Base-by-base conservation (phyloP, 116 monocot genomes). In the Trichopus zeylanicus region DNA sequence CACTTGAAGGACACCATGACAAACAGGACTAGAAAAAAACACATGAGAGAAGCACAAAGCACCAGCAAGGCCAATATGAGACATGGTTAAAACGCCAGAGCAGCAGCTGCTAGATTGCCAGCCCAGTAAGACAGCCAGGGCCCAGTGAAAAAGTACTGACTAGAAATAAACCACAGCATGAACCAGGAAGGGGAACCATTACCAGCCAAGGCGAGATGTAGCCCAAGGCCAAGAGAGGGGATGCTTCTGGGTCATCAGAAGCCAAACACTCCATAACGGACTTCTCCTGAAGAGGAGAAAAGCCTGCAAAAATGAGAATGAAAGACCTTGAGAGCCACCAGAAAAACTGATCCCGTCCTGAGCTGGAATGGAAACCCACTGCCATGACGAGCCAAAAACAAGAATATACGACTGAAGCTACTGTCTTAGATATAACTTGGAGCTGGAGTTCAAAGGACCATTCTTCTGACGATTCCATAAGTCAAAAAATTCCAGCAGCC, bases 231-330 rank as follows among this genome's bases (percentile, higher is more conserved):
- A 66, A 18, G 61, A 32, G 34, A 61, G 66, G 56, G 70, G 53
- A 63, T 49, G 59, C 23, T 51, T 12, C 64, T 51, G 33, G 12
- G 11, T 42, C 5, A 46, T 46, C 16, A 48, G 66, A 61, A 55
- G 63, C 51, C 67, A 56, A 70, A 70, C 47, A 58, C 60, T 52
- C 52, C 1, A 26, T 31, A 67, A 61, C 77, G 61, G 71, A 31
- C 51, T 7, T 22, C 62, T 33, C 66, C 55, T 3, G 11, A 18
- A 4, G 8, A 33, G 46, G 56, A 58, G 46, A 61, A 20, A n/a
- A n/a, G 49, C 61, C 56, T 61, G 47, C 34, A 71, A 77, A 77
- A 77, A 71, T 59, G 59, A 24, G 39, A 29, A 42, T 13, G 23
- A 58, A 26, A 26, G 67, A 42, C 70, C 53, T n/a, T n/a, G 52